Evolutionary conservation across 164 flowering plant genomes (phyloP), one percentile per base, ranked within the genome.

Genomic region (Euptelea pleiosperma): DNA sequence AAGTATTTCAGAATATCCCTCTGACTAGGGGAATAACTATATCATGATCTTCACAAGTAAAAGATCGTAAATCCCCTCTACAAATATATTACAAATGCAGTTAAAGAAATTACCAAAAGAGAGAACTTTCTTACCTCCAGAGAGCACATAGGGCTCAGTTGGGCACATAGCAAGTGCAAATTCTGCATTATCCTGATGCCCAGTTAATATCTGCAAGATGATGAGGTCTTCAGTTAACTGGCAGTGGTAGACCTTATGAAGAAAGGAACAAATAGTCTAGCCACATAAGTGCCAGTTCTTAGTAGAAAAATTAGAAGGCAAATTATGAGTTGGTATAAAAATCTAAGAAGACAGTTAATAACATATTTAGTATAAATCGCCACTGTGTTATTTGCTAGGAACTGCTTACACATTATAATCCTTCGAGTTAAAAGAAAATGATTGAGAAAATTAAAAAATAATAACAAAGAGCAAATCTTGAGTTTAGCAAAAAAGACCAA

Each of bases 161-260:
- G 91, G 92, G 68, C 90, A 90, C 97, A 91, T 88, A 28, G 91
- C 94, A 74, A 94, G 96, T 19, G 96, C 99, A 78, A 86, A 94
- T 71, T 94, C 99, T 3, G 97, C 99, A 85, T 88, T 80, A 55
- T 91, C 96, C 67, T 82, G 77, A 70, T 91, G 99, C 14, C 99
- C 99, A 66, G 90, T 89, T 73, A 94, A 71, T 53, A 89, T 77
- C 99, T 94, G 82, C 77, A 81, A 66, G 50, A 63, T 31, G 28
- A 50, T 25, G 33, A 52, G 24, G 5, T 43, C 15, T 24, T 35
- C 26, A 50, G 34, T 40, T 45, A 62, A 53, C 15, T 14, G n/a
- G n/a, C n/a, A 47, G 3, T 24, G 24, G 2, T 19, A n/a, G 16
- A 28, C 25, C 25, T 12, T 34, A 15, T 33, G 11, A 52, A 19